Conservation (phyloP, 176 grass and related monocot genomes). For the Cenchrus purpureus region DNA sequence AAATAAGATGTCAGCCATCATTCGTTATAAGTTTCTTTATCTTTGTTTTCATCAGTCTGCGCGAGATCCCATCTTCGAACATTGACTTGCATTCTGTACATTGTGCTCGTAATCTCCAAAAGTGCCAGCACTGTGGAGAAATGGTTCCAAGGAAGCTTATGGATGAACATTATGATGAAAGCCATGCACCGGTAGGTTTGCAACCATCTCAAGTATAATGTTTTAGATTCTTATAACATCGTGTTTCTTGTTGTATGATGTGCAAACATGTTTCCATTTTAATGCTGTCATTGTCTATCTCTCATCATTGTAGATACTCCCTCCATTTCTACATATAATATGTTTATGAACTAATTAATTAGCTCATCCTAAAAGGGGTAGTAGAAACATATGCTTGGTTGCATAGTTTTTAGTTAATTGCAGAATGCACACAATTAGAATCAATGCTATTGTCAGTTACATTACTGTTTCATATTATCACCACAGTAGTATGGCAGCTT, state of each 20-base stretch:
- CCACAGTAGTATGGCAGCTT: background rate
- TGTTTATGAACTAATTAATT: too few species aligned
- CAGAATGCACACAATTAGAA: background rate
- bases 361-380: background rate
- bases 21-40: background rate
- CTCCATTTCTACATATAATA: too few species aligned
- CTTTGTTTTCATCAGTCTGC: slow-evolving; percentile 48
- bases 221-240: background rate
- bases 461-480: background rate
- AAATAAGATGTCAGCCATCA: background rate
- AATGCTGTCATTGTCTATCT: slow-evolving; percentile 3
- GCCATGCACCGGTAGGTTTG: slow-evolving; percentile 66
- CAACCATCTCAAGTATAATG: background rate
- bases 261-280: slow-evolving; percentile 23
- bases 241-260: background rate
- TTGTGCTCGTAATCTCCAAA: slow-evolving; percentile 78
- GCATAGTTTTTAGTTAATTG: background rate
- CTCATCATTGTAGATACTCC: background rate
- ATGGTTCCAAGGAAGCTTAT: slow-evolving; percentile 72
- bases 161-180: slow-evolving; percentile 73
- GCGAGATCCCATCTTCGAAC: slow-evolving; percentile 70
- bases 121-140: slow-evolving; percentile 68
- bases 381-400: background rate
- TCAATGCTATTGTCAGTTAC: background rate
- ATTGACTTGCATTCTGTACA: slow-evolving; percentile 77